Base-by-base conservation (phyloP, 192 early-diverging fungal genomes). In the Entomortierella parvispora region DNA sequence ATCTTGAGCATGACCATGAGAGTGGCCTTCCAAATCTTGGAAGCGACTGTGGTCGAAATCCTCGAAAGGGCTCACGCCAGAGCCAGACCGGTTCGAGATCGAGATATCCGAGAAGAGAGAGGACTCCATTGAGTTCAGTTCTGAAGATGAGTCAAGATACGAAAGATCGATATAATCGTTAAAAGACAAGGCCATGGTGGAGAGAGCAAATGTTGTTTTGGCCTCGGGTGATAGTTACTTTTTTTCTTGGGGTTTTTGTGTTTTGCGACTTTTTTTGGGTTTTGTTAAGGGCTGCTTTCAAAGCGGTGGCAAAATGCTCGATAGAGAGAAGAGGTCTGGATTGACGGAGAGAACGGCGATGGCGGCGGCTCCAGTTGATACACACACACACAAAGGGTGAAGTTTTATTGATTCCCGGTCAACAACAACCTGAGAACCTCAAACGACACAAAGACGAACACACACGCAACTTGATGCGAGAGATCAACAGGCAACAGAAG, bases 371-470 rank as follows among this genome's bases (percentile, higher is more conserved):
- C 37, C 37, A 9, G 37, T 40, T 40, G 37, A 40, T 12, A 40
- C 37, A 54, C 26, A 12, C 22, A 49, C 52, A 60, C 11, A 31
- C 42, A 23, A 29, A 55, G 62, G 18, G 67, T 37, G 61, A 65
- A 65, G 28, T 63, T n/a, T 29, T 28, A 65, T 17, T 44, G 52
- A 23, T 54, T 46, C 55, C 59, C 57, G 63, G 71, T 76, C 71
- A 76, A 76, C 71, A 76, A 66, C 65, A 62, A 76, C 71, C 71
- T 67, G 65, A 76, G 58, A 60, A 76, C 44, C 46, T 55, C 64
- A 58, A 59, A 44, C 34, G 33, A 51, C 22, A 64, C 56, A 54
- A 49, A 40, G 57, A 60, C 37, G 49, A 50, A 51, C 44, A 44
- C 60, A 52, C 34, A 17, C 54, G 26, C 31, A 74, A 47, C 17